These are phyloP conservation scores for Trichocomaceae sp. DNA, from an alignment of 2,329 filamentous ascomycete species.

Conservation along the genomic window DNA sequence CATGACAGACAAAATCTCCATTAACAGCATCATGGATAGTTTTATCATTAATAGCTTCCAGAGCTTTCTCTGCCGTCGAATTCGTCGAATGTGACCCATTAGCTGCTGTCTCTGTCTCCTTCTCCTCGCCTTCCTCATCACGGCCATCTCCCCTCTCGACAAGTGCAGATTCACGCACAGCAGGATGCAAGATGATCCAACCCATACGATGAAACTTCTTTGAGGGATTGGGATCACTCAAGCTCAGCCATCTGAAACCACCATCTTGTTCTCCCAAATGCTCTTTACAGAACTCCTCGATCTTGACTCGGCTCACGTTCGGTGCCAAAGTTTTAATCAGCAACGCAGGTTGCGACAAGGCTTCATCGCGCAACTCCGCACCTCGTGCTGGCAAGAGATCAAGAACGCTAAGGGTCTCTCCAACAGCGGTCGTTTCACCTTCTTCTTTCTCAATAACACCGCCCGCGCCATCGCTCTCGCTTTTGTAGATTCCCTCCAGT, in stretches of 20 bases:
- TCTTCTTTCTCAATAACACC: constrained; percentile 90
- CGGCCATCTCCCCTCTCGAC: constrained; percentile 67
- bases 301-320: constrained; percentile 85
- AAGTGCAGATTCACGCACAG: constrained; percentile 58
- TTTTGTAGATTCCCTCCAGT: constrained; percentile 87
- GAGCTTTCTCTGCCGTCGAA: constrained; percentile 70
- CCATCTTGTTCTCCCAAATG: constrained; percentile 85
- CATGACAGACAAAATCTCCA: constrained; percentile 95
- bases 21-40: constrained; percentile 90
- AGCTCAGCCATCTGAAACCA: constrained; percentile 89
- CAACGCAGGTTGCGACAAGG: constrained; percentile 79
- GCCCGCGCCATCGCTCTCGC: constrained; percentile 78
- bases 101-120: constrained; percentile 33
- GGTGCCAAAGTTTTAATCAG: constrained; percentile 98
- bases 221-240: constrained; percentile 92
- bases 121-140: constrained; percentile 58
- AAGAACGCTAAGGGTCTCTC: constrained; percentile 86
- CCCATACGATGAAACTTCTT: constrained; percentile 97
- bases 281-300: constrained; percentile 91
- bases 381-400: constrained; percentile 79
- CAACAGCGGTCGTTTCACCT: constrained; percentile 83
- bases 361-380: constrained; percentile 83
- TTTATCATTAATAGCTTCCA: constrained; percentile 95
- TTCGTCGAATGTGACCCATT: constrained; percentile 20
- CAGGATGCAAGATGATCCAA: constrained; percentile 92